A percentile compares a stretch with the other conserved stretches of the same genome.
Conservation (phyloP, 2,329 filamentous ascomycete species). For the Rhinocladiella mackenziei region DNA sequence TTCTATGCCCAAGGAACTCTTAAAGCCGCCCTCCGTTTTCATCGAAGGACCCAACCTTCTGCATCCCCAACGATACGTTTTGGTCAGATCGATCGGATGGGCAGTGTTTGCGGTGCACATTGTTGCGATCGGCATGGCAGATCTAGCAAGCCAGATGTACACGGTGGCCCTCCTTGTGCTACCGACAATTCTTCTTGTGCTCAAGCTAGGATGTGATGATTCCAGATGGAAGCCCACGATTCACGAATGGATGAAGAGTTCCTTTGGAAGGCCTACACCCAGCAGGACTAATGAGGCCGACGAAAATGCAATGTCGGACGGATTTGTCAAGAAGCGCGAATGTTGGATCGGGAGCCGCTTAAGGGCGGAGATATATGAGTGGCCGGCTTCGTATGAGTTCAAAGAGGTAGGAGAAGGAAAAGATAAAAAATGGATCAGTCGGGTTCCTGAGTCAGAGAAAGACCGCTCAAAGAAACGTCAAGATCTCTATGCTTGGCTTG, state of each 20-base stretch:
- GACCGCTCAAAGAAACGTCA: slow-evolving; percentile 18
- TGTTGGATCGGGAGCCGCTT: slow-evolving; percentile 23
- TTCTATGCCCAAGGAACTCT: slow-evolving; percentile 19
- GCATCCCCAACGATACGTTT: slow-evolving; percentile 15
- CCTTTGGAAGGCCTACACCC: not conserved
- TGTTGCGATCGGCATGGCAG: slow-evolving; percentile 22
- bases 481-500: slow-evolving; percentile 25
- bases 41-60: slow-evolving; percentile 11
- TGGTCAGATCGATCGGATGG: slow-evolving; percentile 20
- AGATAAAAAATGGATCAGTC: slow-evolving; percentile 1
- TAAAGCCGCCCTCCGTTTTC: slow-evolving; percentile 18
- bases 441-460: not conserved
- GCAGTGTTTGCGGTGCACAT: slow-evolving; percentile 23
- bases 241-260: slow-evolving; percentile 3
- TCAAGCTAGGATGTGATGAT: slow-evolving; percentile 22
- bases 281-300: not conserved
- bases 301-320: not conserved
- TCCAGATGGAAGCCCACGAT: slow-evolving; percentile 18
- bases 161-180: slow-evolving; percentile 21
- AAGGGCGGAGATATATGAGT: slow-evolving; percentile 21
- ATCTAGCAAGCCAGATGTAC: slow-evolving; percentile 20
- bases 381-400: slow-evolving; percentile 21
- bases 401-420: slow-evolving; percentile 1
- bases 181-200: slow-evolving; percentile 16
- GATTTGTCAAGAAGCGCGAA: slow-evolving; percentile 5